A percentile compares a stretch with the other conserved stretches of the same genome.
phyloP scores from a whole-genome alignment of 768 basidiomycete genomes.

The Gymnopilus junonius region DNA sequence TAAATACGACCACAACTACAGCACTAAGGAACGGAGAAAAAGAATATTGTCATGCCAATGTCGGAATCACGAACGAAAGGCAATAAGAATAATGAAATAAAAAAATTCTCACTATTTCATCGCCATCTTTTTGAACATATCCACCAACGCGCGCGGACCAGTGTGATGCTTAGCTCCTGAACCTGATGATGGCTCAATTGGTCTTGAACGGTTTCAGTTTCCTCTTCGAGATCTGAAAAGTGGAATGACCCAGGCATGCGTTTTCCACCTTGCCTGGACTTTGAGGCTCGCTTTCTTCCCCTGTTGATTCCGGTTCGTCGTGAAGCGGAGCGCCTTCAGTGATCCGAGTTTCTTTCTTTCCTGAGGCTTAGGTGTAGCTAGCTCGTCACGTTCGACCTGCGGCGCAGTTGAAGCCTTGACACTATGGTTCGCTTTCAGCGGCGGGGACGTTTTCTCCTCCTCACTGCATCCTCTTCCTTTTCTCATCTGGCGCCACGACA shows the following conservation, averaged over 20 bases:
- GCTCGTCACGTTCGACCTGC: neutral
- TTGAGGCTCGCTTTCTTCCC: constrained; percentile 9
- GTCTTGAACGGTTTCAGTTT: neutral
- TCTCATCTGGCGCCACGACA: constrained; percentile 35
- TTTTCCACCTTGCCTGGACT: neutral
- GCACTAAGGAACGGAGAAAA: neutral
- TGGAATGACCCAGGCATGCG: constrained; percentile 61
- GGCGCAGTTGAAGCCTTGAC: neutral
- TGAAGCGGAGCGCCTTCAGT: constrained; percentile 10
- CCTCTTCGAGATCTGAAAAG: constrained; percentile 18
- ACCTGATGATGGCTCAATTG: neutral
- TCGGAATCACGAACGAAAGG: neutral
- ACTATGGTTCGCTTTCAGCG: neutral
- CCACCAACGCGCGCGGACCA: constrained; percentile 28
- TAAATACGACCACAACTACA: neutral
- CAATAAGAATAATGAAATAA: neutral
- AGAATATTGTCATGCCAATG: neutral
- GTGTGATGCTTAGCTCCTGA: neutral
- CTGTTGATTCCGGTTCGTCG: constrained; percentile 27
- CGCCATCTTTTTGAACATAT: constrained; percentile 34
- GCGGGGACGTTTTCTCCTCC: neutral
- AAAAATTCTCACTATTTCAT: constrained; percentile 27
- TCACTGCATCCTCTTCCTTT: neutral
- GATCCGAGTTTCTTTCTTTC: neutral
- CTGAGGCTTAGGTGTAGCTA: neutral